Conservation (phyloP, 2,329 filamentous ascomycete species). For the Alternaria consortialis region DNA sequence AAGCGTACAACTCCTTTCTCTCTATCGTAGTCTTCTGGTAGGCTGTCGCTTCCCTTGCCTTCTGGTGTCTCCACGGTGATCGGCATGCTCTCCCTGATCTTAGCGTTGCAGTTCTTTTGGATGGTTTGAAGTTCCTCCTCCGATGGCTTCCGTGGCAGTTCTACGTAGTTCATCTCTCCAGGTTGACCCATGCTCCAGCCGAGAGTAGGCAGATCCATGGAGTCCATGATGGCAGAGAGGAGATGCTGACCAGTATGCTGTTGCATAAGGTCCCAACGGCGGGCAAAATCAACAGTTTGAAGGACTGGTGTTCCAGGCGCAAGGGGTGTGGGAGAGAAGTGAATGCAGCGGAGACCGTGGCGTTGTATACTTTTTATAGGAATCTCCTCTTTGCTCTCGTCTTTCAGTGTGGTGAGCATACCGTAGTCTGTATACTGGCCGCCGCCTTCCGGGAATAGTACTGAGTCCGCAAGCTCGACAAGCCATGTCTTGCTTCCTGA, state of each 20-base stretch:
- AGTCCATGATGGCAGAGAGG: constrained; percentile 46
- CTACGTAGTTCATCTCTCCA: constrained; percentile 49
- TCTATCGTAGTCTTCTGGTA: constrained; percentile 44
- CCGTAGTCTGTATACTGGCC: constrained; percentile 47
- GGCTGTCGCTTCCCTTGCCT: constrained; percentile 33
- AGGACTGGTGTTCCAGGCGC: constrained; percentile 66
- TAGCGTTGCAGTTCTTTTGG: constrained; percentile 39
- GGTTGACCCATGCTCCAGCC: constrained; percentile 44
- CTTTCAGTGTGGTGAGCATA: constrained; percentile 32
- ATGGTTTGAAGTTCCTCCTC: constrained; percentile 37
- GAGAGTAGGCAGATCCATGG: constrained; percentile 40
- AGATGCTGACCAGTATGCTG: constrained; percentile 49
- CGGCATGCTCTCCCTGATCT: constrained; percentile 37
- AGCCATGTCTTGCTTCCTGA: constrained; percentile 35
- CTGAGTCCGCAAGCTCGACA: constrained; percentile 44
- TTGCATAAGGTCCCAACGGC: constrained; percentile 49
- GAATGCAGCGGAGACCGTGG: constrained; percentile 66
- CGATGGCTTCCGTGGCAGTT: constrained; percentile 41
- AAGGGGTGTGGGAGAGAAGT: constrained; percentile 91
- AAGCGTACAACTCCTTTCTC: constrained; percentile 46
- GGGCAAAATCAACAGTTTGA: constrained; percentile 40
- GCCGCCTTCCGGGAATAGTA: constrained; percentile 47
- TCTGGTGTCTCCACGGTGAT: constrained; percentile 46
- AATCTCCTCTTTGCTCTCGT: constrained; percentile 26
- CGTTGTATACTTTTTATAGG: constrained; percentile 43